A percentile compares a stretch with the other conserved stretches of the same genome.
These are phyloP conservation scores for Penicillium nordicum DNA, from an alignment of 2,329 filamentous ascomycete genomes.

Conservation along the genomic window DNA sequence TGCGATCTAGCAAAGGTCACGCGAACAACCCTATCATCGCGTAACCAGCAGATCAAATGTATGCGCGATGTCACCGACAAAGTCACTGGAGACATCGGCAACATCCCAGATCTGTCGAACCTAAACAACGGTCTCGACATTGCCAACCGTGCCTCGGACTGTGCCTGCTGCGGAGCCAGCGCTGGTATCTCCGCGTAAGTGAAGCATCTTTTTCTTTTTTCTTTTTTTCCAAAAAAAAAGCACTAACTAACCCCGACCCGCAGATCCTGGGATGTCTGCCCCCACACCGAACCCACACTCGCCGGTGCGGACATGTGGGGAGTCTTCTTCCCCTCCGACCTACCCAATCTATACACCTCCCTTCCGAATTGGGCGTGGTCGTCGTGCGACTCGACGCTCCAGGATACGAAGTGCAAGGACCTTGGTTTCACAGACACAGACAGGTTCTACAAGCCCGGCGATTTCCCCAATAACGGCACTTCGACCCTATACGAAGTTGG, in stretches of 20 bases:
- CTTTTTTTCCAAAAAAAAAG: too few relatives aligned
- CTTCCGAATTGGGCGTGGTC: conserved; percentile 20
- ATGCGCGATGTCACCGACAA: conserved; percentile 19
- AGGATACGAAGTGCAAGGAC: conserved; percentile 18
- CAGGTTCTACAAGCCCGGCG: conserved; percentile 23
- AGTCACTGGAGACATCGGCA: conserved; percentile 3
- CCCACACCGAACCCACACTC: conserved; percentile 26
- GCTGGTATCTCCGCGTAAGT: conserved; percentile 36
- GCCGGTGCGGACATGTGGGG: conserved; percentile 20
- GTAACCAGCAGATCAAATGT: conserved; percentile 20
- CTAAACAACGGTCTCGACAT: conserved; percentile 22
- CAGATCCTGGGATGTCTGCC: conserved; percentile 34
- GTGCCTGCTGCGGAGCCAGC: conserved; percentile 37
- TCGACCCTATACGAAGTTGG: conserved; percentile 29
- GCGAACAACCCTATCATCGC: conserved; percentile 16
- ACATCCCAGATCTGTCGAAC: conserved; percentile 13
- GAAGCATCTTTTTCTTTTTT: too few relatives aligned
- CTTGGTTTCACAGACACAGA: conserved; percentile 19
- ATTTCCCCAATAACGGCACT: conserved; percentile 28
- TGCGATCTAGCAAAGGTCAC: conserved; percentile 37
- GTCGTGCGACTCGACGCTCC: conserved; percentile 17
- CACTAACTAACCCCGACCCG: neutral
- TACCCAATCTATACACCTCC: conserved; percentile 19
- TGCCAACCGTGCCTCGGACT: conserved; percentile 27
- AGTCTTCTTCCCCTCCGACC: conserved; percentile 20